Percentiles rank a stretch among this genome's conserved stretches.
These are phyloP conservation scores for Coemansia asiatica DNA, from an alignment of 192 early-diverging fungal species.

Conservation along the genomic window DNA sequence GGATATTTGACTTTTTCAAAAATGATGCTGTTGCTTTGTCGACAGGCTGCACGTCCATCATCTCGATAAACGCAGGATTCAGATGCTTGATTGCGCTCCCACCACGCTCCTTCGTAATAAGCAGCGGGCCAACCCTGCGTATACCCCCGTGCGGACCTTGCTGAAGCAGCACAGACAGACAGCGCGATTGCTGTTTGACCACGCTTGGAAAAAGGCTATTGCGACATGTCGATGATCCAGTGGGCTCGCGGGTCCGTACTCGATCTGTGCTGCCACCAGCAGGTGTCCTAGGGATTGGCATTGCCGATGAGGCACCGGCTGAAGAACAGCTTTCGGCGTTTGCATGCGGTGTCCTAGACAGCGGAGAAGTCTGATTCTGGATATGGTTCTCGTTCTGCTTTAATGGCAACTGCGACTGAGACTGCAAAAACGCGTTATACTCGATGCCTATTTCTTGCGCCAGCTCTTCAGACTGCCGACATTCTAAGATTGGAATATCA, in stretches of 20 bases:
- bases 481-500: slow-evolving; percentile 43
- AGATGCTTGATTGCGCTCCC: slow-evolving; percentile 38
- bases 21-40: slow-evolving; percentile 33
- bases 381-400: no score
- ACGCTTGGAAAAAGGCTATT: slow-evolving; percentile 53
- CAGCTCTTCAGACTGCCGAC: slow-evolving; percentile 40
- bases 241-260: slow-evolving; percentile 9
- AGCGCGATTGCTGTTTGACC: slow-evolving; percentile 54
- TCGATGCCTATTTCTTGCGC: slow-evolving; percentile 36
- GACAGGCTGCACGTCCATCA: slow-evolving; percentile 55
- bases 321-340: no score
- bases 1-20: slow-evolving; percentile 43
- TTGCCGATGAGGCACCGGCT: no score
- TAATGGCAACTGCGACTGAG: not conserved
- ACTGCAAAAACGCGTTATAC: slow-evolving; percentile 16
- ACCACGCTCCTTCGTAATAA: slow-evolving; percentile 48
- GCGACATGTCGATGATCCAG: slow-evolving; percentile 26
- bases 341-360: no score
- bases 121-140: slow-evolving; percentile 45
- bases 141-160: slow-evolving; percentile 55
- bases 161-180: slow-evolving; percentile 50
- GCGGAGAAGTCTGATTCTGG: no score
- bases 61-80: slow-evolving; percentile 52
- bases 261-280: slow-evolving; percentile 1
- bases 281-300: slow-evolving; percentile 6